Conservation (phyloP, 2,329 filamentous ascomycete species). For the Truncatella angustata region DNA sequence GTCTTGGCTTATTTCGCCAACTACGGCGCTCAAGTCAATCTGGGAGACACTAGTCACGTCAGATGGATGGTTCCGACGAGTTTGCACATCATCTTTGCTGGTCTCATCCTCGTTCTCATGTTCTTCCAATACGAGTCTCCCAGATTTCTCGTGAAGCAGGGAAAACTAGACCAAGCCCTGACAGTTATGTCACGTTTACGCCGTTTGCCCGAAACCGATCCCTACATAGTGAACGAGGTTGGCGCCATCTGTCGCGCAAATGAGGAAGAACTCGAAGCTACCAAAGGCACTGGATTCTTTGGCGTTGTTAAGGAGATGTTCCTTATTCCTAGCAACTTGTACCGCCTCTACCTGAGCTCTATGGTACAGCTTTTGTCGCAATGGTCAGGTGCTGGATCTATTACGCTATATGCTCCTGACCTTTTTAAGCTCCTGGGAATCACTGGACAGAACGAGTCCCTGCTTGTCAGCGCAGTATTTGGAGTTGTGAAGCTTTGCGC, state of each 20-base stretch:
- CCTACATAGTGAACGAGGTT: constrained; percentile 62
- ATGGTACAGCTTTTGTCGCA: constrained; percentile 71
- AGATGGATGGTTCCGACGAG: constrained; percentile 66
- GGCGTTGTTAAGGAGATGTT: constrained; percentile 70
- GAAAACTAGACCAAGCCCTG: constrained; percentile 57
- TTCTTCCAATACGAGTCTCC: constrained; percentile 70
- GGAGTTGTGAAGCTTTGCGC: constrained; percentile 71
- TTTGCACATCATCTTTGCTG: constrained; percentile 75
- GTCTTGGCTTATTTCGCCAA: constrained; percentile 78
- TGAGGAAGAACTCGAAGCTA: constrained; percentile 70
- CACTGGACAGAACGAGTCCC: constrained; percentile 63
- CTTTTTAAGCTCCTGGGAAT: constrained; percentile 73
- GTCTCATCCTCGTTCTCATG: constrained; percentile 67
- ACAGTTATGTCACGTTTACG: constrained; percentile 56
- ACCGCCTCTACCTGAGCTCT: constrained; percentile 67
- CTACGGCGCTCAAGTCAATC: constrained; percentile 55
- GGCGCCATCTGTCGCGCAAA: constrained; percentile 63
- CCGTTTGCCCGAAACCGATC: constrained; percentile 55
- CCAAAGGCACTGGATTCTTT: constrained; percentile 60
- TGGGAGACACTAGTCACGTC: constrained; percentile 42
- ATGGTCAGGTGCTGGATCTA: constrained; percentile 70
- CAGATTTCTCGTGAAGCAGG: constrained; percentile 66
- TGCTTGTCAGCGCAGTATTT: constrained; percentile 74
- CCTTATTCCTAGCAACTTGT: constrained; percentile 65
- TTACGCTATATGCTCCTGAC: constrained; percentile 74